Base-by-base conservation (phyloP, 1,284 basidiomycete species). In the Phenoliferia sp. region DNA sequence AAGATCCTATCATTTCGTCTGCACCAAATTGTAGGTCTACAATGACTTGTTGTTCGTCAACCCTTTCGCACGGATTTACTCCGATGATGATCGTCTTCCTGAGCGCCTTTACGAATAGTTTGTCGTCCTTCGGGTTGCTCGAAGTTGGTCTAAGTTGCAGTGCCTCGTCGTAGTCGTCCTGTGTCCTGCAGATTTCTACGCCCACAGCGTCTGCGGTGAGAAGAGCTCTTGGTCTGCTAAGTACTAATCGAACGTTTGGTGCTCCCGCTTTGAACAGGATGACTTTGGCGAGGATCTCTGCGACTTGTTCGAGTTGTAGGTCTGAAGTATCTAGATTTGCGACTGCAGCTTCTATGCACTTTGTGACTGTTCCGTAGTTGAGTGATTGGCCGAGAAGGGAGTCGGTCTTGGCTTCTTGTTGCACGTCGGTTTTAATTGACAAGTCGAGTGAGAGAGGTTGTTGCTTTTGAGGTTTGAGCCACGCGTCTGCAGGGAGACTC, bases 61-160 rank as follows among this genome's bases (percentile, higher is more conserved):
- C 77, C 22, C 90, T 81, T 78, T 93, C 91, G 77, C 86, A 86
- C 2, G 84, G 81, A 74, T 90, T 87, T 59, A 93, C 82, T 0
- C 90, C 91, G 59, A 93, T 81, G 64, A 92, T 84, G 33, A 85
- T 82, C 28, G 83, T 60, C 28, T 64, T 54, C 4, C 63, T 73
- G 64, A 83, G 79, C 69, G 84, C 80, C 3, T 80, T 73, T 26
- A 80, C 76, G 68, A 82, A 83, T 33, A 87, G 78, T 33, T 73
- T 69, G 34, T 76, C 69, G 19, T 77, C 69, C 19, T 78, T 61
- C 9, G 50, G 26, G 63, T 39, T 35, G 17, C 32, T 10, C 0
- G 62, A 52, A 16, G 33, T 26, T 26, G 60, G 34, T 12, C 22
- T 22, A 22, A 44, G 39, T 22, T 44, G 39, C 28, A 69, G 64